Conservation (phyloP, 2,329 filamentous ascomycete species). For the Colletotrichum sp. region DNA sequence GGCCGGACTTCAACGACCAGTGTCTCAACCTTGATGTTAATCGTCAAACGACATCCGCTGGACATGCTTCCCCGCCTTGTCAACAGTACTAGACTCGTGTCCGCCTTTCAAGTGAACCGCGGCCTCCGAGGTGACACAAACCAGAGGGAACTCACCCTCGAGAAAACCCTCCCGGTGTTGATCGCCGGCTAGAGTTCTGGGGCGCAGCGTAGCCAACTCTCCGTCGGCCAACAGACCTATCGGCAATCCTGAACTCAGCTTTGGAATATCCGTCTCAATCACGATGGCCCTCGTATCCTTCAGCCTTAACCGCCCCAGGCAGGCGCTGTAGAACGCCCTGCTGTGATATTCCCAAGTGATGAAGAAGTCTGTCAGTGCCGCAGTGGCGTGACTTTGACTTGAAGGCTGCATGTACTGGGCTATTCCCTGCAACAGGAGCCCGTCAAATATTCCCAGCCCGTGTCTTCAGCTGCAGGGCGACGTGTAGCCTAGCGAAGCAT, state of each 20-base stretch:
- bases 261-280: neutral
- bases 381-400: conserved; percentile 11
- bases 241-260: neutral
- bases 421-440: neutral
- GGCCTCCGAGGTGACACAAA: neutral
- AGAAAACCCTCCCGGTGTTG: neutral
- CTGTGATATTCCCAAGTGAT: neutral
- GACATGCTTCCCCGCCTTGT: neutral
- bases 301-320: neutral
- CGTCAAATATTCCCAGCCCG: neutral
- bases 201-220: neutral
- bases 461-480: neutral
- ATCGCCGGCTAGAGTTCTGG: conserved; percentile 10
- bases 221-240: neutral
- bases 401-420: neutral
- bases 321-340: neutral
- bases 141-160: neutral
- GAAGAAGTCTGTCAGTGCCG: neutral
- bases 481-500: neutral
- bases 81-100: neutral
- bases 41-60: neutral
- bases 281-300: neutral
- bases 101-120: neutral
- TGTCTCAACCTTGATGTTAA: neutral
- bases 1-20: neutral